Evolutionary conservation across 257 asterid genomes (phyloP), one percentile per base, ranked within the genome.

Genomic region (Hygrophila difformis): DNA sequence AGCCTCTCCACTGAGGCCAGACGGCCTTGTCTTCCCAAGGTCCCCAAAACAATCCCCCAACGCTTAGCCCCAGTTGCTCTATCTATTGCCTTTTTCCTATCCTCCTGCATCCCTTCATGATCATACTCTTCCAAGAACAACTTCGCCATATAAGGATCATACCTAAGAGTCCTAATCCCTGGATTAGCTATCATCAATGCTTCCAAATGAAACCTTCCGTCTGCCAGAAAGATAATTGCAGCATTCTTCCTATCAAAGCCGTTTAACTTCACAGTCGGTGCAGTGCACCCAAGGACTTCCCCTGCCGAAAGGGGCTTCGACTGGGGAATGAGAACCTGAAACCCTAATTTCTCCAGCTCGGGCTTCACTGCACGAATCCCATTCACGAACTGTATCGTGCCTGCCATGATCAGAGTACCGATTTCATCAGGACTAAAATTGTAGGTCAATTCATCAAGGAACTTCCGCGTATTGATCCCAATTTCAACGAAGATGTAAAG

Each of bases 101-200:
- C 89, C 35, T 49, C 75, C 67, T 86, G 82, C 98, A 85, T 85
- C 40, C 96, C 96, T 11, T 55, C 72, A 29, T 91, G 70, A 65
- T 91, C 98, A 47, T 91, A 91, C 73, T 91, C 98, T 70, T 91
- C 98, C 56, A 91, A 28, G 45, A 91, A 82, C 79, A 91, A 53
- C 56, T 78, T 91, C 52, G 88, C 96, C 51, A 86, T 18, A 55
- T 69, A 86, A 1, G 98, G 94, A 67, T 91, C 98, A 50, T 67
- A 91, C 37, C 96, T 64, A 37, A 85, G 82, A 1, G 98, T 59
- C 60, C 37, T 76, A 19, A 86, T 53, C 42, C 68, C 73, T 0
- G 98, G 96, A 66, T 91, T 91, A 0, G 98, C 98, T 44, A 91
- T 91, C 98, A 91, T 91, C 47, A 91, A 82, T 2, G 98, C 98